phyloP scores from a whole-genome alignment of 2,329 filamentous ascomycete species.

The Sarocladiaceae sp. region DNA sequence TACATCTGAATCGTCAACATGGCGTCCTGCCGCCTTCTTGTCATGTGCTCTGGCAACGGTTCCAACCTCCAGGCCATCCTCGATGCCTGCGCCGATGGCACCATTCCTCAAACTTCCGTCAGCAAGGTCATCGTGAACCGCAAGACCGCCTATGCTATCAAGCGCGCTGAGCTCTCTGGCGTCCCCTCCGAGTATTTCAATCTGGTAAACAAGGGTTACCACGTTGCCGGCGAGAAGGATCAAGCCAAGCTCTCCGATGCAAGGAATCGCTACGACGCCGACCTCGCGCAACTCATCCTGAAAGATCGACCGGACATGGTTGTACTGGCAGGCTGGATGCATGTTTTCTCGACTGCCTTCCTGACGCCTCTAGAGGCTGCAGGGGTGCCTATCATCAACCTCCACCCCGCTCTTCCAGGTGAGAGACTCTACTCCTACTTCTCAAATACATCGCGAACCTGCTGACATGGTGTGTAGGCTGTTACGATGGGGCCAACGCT shows the following conservation, averaged over 20 bases:
- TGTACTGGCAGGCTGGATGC: constrained; percentile 83
- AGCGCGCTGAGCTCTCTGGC: constrained; percentile 38
- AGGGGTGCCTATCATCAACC: constrained; percentile 67
- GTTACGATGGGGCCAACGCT: constrained; percentile 70
- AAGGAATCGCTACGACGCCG: constrained; percentile 66
- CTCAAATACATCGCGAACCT: not conserved
- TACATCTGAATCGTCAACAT: constrained; percentile 6
- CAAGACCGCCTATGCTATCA: constrained; percentile 37
- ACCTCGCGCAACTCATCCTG: constrained; percentile 63
- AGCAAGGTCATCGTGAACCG: constrained; percentile 42
- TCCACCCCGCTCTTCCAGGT: constrained; percentile 54
- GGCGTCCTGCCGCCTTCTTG: constrained; percentile 46
- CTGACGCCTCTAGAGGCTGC: constrained; percentile 58
- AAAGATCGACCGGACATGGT: constrained; percentile 62
- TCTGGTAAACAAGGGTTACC: constrained; percentile 64
- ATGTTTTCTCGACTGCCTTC: constrained; percentile 67
- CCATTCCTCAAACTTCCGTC: constrained; percentile 36
- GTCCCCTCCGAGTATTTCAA: constrained; percentile 81
- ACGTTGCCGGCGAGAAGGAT: constrained; percentile 53
- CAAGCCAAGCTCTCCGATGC: constrained; percentile 45
- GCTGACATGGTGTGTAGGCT: constrained; percentile 36
- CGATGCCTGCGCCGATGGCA: constrained; percentile 34
- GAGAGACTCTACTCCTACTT: constrained; percentile 1
- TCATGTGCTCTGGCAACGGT: constrained; percentile 68
- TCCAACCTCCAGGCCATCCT: constrained; percentile 73